Evolutionary conservation across 257 asterid genomes (phyloP).

Genomic region (Sherardia arvensis): DNA sequence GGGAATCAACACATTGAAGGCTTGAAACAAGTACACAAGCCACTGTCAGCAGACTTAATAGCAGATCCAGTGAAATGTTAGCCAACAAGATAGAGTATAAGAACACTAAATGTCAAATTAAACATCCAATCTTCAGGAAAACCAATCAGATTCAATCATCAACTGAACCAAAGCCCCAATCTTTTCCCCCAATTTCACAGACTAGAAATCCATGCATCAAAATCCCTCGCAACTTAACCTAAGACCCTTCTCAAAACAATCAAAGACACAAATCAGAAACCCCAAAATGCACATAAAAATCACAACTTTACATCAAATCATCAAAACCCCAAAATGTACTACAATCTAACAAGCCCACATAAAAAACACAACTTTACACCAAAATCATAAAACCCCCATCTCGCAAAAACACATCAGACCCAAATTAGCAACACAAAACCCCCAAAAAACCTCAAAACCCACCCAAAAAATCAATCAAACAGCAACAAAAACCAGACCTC

Average conservation of each 20-base stretch:
- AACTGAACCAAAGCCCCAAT: neutral
- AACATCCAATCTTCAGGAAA: neutral
- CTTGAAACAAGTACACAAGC: neutral
- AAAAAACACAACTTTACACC: neutral
- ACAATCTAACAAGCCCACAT: too few species aligned
- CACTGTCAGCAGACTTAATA: neutral
- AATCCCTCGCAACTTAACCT: neutral
- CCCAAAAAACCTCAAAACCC: neutral
- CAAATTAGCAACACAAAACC: neutral
- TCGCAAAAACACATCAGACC: constrained; percentile 1
- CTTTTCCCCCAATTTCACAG: neutral
- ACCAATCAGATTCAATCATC: neutral
- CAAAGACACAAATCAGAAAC: neutral
- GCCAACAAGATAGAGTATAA: neutral
- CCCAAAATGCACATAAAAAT: constrained; percentile 3
- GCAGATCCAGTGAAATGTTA: neutral
- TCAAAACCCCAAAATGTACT: neutral
- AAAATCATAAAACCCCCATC: constrained; percentile 22
- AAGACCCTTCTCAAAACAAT: neutral
- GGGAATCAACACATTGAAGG: neutral
- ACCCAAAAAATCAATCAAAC: neutral
- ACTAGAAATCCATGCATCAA: neutral
- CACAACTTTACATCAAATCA: too few species aligned
- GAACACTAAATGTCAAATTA: neutral
- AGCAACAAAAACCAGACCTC: constrained; percentile 51